A percentile compares a stretch with the other conserved stretches of the same genome.
These are phyloP conservation scores for Neohortaea acidophila DNA, from an alignment of 495 filamentous ascomycete genomes.

Conservation along the genomic window DNA sequence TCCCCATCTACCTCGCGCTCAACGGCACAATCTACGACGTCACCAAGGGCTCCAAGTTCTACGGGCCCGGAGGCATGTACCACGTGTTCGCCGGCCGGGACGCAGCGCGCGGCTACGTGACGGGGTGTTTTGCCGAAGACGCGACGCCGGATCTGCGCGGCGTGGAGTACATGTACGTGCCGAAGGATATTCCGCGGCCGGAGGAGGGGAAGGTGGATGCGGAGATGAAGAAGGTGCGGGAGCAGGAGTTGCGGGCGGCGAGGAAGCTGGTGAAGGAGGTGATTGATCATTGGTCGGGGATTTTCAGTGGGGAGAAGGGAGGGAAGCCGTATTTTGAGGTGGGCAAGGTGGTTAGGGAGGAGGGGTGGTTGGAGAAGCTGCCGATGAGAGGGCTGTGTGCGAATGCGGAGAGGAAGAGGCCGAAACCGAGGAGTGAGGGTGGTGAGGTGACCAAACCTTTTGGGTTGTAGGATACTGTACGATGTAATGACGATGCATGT, in stretches of 20 bases:
- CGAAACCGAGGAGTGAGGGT: constrained; percentile 16
- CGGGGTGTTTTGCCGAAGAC: constrained; percentile 86
- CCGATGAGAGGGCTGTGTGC: constrained; percentile 25
- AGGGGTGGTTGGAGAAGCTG: constrained; percentile 25
- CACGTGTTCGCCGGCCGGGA: constrained; percentile 75
- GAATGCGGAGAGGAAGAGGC: constrained; percentile 25
- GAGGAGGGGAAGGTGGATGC: constrained; percentile 35
- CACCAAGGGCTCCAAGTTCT: constrained; percentile 51
- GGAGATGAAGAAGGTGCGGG: constrained; percentile 31
- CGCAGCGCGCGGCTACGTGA: constrained; percentile 82
- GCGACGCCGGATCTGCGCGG: constrained; percentile 67
- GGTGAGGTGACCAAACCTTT: constrained; percentile 10
- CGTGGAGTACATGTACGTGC: constrained; percentile 78
- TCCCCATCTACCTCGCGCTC: constrained; percentile 80
- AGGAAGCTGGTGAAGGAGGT: constrained; percentile 38
- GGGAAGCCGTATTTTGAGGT: constrained; percentile 28
- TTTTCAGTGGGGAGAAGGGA: constrained; percentile 47
- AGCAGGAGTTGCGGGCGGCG: constrained; percentile 37
- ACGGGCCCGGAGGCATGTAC: constrained; percentile 85
- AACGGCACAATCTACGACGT: constrained; percentile 96
- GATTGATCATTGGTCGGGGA: constrained; percentile 50
- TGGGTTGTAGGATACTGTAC: neutral
- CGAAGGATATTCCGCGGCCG: constrained; percentile 34
- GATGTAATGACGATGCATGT: neutral
- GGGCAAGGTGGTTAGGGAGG: constrained; percentile 25